A percentile compares a stretch with the other conserved stretches of the same genome.
phyloP scores from a whole-genome alignment of 1,284 basidiomycete genomes.

The Neotropicomus parvogracilis region DNA sequence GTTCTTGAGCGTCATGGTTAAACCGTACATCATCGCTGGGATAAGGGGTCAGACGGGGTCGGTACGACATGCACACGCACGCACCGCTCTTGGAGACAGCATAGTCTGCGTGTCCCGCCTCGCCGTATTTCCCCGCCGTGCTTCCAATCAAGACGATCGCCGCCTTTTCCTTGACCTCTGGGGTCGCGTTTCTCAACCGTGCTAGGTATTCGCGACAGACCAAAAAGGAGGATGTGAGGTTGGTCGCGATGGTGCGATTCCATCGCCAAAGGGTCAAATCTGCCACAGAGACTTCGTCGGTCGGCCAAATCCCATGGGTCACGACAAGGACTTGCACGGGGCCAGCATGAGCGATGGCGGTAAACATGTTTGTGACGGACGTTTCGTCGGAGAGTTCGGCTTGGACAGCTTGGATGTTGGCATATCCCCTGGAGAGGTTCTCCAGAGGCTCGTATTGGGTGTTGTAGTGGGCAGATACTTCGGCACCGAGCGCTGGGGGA shows the following conservation, averaged over 20 bases:
- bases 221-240: slow-evolving; percentile 68
- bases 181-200: slow-evolving; percentile 41
- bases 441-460: slow-evolving; percentile 46
- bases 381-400: slow-evolving; percentile 59
- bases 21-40: slow-evolving; percentile 69
- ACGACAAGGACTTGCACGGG: slow-evolving; percentile 56
- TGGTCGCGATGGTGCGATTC: slow-evolving; percentile 59
- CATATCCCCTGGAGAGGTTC: slow-evolving; percentile 39
- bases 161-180: slow-evolving; percentile 47
- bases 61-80: slow-evolving; percentile 7
- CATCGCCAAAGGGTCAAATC: slow-evolving; percentile 65
- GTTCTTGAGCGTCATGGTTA: slow-evolving; percentile 69
- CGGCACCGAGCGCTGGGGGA: slow-evolving; percentile 58
- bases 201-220: slow-evolving; percentile 59
- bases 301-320: slow-evolving; percentile 62
- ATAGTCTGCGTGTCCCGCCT: slow-evolving; percentile 65
- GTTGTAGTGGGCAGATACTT: slow-evolving; percentile 73
- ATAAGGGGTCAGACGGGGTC: slow-evolving; percentile 4
- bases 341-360: slow-evolving; percentile 34
- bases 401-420: slow-evolving; percentile 42
- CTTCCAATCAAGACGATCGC: slow-evolving; percentile 67
- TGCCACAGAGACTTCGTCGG: slow-evolving; percentile 46
- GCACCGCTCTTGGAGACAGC: slow-evolving; percentile 56
- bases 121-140: slow-evolving; percentile 70
- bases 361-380: slow-evolving; percentile 48